phyloP scores from a whole-genome alignment of 2,329 filamentous ascomycete species.

The Arthrobotrys megalospora region DNA sequence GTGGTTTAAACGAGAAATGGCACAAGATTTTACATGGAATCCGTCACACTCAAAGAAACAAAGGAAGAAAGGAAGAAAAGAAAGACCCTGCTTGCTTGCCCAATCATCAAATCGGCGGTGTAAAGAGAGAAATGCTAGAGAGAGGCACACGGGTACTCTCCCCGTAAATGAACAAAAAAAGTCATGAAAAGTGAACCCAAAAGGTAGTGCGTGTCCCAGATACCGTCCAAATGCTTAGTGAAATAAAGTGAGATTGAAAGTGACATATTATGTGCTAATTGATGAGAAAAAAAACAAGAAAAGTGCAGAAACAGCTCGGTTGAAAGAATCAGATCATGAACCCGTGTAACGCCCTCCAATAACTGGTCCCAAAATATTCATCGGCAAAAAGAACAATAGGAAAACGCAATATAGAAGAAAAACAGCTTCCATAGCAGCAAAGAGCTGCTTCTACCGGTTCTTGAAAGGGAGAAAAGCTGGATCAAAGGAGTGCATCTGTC shows the following conservation, averaged over 20 bases:
- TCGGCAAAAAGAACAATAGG: neutral
- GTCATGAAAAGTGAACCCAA: neutral
- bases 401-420: neutral
- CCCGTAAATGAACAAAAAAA: neutral
- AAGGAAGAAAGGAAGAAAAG: neutral
- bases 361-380: conserved; percentile 10
- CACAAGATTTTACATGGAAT: conserved; percentile 31
- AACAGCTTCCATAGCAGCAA: neutral
- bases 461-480: neutral
- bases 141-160: too few relatives aligned
- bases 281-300: neutral
- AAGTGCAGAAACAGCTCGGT: neutral
- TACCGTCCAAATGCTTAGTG: conserved; percentile 1
- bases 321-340: conserved; percentile 1
- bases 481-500: neutral
- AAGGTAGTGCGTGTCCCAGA: conserved; percentile 9
- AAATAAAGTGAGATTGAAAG: neutral
- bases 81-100: conserved; percentile 4
- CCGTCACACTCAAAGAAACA: conserved; percentile 26
- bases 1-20: conserved; percentile 6
- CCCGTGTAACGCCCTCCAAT: conserved; percentile 29
- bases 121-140: neutral
- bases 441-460: neutral
- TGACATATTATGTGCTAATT: conserved; percentile 3
- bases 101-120: conserved; percentile 1